These are phyloP conservation scores for Lipomyces mesembrius DNA, from an alignment of 805 yeast genomes.

Conservation along the genomic window DNA sequence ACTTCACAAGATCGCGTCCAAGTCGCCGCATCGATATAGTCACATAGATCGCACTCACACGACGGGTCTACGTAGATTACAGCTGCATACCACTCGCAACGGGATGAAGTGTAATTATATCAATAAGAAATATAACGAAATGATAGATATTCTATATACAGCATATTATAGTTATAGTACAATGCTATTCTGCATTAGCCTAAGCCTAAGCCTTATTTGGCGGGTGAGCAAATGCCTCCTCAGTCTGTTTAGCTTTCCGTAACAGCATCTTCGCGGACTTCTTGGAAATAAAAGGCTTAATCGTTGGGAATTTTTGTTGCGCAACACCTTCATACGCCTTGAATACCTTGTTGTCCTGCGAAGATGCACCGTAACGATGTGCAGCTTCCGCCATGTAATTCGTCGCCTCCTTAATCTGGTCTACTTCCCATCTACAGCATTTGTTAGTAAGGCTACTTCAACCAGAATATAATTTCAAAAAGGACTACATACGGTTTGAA, in stretches of 20 bases:
- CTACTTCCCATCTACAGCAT: constrained; percentile 29
- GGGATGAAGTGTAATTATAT: neutral
- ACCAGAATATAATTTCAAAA: constrained; percentile 38
- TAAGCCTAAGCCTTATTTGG: neutral
- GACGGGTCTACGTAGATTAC: neutral
- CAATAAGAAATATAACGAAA: neutral
- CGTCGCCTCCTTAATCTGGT: constrained; percentile 17
- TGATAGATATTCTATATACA: neutral
- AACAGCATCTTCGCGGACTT: constrained; percentile 32
- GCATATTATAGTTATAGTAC: neutral
- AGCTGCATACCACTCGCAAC: too few relatives aligned
- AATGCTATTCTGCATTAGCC: neutral
- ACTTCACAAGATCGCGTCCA: neutral
- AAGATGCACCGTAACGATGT: constrained; percentile 39
- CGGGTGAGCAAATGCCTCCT: neutral
- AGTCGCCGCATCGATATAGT: neutral
- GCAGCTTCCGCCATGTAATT: constrained; percentile 36
- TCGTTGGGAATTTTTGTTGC: constrained; percentile 62
- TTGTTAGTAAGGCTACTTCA: neutral
- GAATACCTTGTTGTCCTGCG: constrained; percentile 24
- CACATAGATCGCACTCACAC: neutral
- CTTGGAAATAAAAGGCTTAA: constrained; percentile 68
- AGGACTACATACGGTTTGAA: constrained; percentile 44
- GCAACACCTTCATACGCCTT: constrained; percentile 55
- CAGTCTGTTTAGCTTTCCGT: constrained; percentile 3